Percentiles rank a stretch among this genome's conserved stretches.
Evolutionary conservation across 139 green algal genomes (phyloP).

Genomic region (Chlorella sp.): DNA sequence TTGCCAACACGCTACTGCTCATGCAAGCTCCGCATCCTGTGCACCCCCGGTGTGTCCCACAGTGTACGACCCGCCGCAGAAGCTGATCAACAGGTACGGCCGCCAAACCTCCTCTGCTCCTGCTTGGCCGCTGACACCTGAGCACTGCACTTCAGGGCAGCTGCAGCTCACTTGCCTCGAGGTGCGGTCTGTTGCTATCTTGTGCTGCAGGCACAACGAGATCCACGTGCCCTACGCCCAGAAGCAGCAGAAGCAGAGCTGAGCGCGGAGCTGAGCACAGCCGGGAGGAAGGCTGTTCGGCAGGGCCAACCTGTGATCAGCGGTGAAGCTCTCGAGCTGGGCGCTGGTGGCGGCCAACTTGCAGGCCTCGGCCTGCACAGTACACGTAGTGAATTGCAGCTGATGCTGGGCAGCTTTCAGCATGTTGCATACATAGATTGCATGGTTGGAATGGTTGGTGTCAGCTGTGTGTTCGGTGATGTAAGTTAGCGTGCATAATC

Average conservation of each 20-base stretch:
- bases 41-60: background rate
- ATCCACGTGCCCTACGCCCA: background rate
- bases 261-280: background rate
- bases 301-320: no score
- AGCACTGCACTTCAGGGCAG: no score
- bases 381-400: background rate
- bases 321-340: background rate
- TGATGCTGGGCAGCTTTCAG: background rate
- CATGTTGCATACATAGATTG: background rate
- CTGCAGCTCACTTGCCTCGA: no score
- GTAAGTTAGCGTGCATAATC: background rate
- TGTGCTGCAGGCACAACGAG: slow-evolving; percentile 29
- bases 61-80: slow-evolving; percentile 44
- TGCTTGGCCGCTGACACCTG: no score
- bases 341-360: background rate
- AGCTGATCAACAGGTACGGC: slow-evolving; percentile 17
- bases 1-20: no score
- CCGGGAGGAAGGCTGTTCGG: no score
- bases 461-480: background rate
- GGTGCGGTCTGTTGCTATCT: no score
- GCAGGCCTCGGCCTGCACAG: no score
- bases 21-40: no score
- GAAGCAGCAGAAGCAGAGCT: slow-evolving; percentile 2
- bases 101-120: no score
- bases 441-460: background rate